Evolutionary conservation across 768 basidiomycete species (phyloP).

Genomic region (Leccinum subgranulosum): DNA sequence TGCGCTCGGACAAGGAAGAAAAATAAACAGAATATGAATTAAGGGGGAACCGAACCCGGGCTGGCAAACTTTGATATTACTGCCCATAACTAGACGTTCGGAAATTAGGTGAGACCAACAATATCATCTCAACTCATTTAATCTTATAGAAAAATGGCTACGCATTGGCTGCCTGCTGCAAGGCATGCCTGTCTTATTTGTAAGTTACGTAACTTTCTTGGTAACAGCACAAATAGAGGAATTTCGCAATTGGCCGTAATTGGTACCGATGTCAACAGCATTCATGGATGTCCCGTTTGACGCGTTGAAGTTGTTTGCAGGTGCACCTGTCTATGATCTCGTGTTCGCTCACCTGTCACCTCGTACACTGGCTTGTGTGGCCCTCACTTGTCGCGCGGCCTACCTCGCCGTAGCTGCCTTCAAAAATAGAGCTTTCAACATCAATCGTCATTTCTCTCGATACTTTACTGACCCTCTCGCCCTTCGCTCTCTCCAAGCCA

Average conservation of each 20-base stretch:
- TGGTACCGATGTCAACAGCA: not conserved
- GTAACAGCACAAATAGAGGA: no score
- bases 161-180: no score
- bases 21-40: conserved; percentile 8
- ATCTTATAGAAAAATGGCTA: no score
- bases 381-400: conserved; percentile 20
- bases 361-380: conserved; percentile 20
- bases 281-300: not conserved
- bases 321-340: conserved; percentile 21
- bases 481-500: conserved; percentile 43
- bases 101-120: no score
- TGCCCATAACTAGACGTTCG: no score
- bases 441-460: conserved; percentile 33
- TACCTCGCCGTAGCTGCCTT: conserved; percentile 19
- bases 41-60: conserved; percentile 76
- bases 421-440: conserved; percentile 30
- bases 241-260: no score
- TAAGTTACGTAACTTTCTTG: no score
- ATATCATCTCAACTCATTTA: no score
- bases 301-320: conserved; percentile 4
- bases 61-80: conserved; percentile 33
- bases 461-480: conserved; percentile 36
- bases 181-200: no score
- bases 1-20: not conserved
- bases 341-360: conserved; percentile 23